Base-by-base conservation (phyloP, 306 rosid genomes). In the Quercus berberidifolia region DNA sequence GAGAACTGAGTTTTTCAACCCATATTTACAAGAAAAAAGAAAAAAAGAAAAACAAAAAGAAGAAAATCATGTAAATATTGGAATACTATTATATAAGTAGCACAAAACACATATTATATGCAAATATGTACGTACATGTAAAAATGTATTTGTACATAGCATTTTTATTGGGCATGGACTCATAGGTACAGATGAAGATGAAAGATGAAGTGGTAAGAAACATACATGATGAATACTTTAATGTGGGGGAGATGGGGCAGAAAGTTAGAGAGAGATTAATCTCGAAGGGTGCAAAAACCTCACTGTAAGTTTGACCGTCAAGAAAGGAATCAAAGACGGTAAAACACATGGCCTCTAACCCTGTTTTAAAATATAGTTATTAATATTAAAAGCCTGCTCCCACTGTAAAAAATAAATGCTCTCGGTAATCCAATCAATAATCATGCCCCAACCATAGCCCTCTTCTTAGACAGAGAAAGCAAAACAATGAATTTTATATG, bases 241-340 rank as follows among this genome's bases (percentile, higher is more conserved):
- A 18, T 55, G 26, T 43, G 18, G 72, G 73, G 54, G 83, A 74
- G 83, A 75, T 78, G 80, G 85, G 74, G 83, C 74, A 71, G 78
- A 80, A 82, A 80, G 69, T 79, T 28, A 67, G 85, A 86, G 79
- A 87, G 87, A 85, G 82, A 83, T 76, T 86, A 78, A 79, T 89
- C 97, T 93, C 92, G 97, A 91, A 88, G 73, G 85, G 54, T 86
- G 85, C 85, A 84, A 91, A 78, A 83, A 84, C 54, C 77, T 49
- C 28, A 73, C 79, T 81, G 88, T 84, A 84, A 90, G 83, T 93
- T 93, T 93, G 97, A 93, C 98, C 89, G 86, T 76, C 80, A 86
- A 89, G 67, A 84, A 91, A 86, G 91, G 96, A 93, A 93, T 92
- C 97, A 89, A 87, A 86, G 77, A 81, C 74, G 86, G 90, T 91